Base-by-base conservation (phyloP, 2,329 filamentous ascomycete species). In the Penicillium sp. region DNA sequence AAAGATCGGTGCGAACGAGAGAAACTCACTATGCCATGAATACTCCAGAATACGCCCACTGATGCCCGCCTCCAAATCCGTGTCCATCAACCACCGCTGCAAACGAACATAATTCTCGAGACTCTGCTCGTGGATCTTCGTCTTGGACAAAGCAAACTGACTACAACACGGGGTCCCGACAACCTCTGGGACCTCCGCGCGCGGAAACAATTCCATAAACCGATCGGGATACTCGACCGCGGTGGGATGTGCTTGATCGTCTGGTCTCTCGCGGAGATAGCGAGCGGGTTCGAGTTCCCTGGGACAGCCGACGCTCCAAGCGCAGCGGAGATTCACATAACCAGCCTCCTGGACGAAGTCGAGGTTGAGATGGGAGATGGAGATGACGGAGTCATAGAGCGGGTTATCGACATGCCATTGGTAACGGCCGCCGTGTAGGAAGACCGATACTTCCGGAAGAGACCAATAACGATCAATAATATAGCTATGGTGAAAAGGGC, bases 31-130 rank as follows among this genome's bases (percentile, higher is more conserved):
- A 63, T 84, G 82, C 82, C 82, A 84, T 15, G 76, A 76, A 69
- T 83, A 84, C 65, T 84, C 82, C 67, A 83, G 69, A 13, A 84
- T 72, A 15, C 80, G 68, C 4, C 81, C 81, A 50, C 76, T 79
- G 21, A 81, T 73, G 27, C 71, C 71, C 60, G 82, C 78, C 1
- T 68, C 67, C 50, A 83, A 60, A 0, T 73, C 61, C 0, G 79
- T 82, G 0, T 76, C 67, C 11, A 81, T 56, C 8, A 83, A 64
- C 80, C 81, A 83, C 16, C 75, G 65, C 13, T 79, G 72, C 58
- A 76, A 78, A 10, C 72, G 66, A 39, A 76, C 65, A 59, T 83
- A 83, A 15, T 82, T 76, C 10, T 69, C 69, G 47, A 68, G 68
- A 5, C 74, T 71, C 15, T 76, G 72, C 58, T 76, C 68, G 4